Evolutionary conservation across 495 filamentous ascomycete genomes (phyloP).

Genomic region (Neurospora hispaniola): DNA sequence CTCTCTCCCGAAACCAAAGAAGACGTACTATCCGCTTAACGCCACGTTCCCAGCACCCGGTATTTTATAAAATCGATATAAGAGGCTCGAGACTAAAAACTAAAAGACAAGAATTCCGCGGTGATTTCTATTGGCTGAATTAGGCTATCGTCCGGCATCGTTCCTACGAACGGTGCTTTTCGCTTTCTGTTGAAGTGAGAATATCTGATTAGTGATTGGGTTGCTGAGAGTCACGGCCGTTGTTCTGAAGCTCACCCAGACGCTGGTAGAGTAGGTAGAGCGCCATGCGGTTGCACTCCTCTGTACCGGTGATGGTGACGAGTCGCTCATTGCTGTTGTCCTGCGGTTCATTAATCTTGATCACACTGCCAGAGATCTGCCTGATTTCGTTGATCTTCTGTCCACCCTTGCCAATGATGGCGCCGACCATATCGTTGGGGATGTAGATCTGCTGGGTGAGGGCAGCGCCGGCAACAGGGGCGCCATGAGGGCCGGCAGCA

Average conservation of each 20-base stretch:
- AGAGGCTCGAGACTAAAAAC: not conserved
- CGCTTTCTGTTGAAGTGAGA: constrained; percentile 50
- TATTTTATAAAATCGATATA: not conserved
- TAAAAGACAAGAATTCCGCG: not conserved
- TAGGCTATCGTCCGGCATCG: not conserved
- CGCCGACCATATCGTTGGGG: constrained; percentile 98
- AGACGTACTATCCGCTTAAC: not conserved
- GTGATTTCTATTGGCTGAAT: not conserved
- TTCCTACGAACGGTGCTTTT: constrained; percentile 63
- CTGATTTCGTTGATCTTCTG: constrained; percentile 99
- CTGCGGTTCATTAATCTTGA: constrained; percentile 99
- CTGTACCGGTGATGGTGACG: constrained; percentile 94
- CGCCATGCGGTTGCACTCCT: constrained; percentile 98
- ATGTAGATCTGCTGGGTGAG: constrained; percentile 98
- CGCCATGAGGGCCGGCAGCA: constrained; percentile 47
- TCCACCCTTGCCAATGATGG: constrained; percentile 97
- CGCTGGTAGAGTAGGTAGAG: constrained; percentile 96
- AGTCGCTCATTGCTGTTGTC: constrained; percentile 97
- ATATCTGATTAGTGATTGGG: constrained; percentile 13
- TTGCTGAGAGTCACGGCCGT: constrained; percentile 5
- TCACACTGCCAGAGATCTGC: constrained; percentile 91
- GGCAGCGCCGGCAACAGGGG: constrained; percentile 58
- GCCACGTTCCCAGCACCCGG: constrained; percentile 1
- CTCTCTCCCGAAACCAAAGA: not conserved
- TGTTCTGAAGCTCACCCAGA: constrained; percentile 61